Base-by-base conservation (phyloP, 257 asterid genomes). In the Dorcoceras hygrometricum region DNA sequence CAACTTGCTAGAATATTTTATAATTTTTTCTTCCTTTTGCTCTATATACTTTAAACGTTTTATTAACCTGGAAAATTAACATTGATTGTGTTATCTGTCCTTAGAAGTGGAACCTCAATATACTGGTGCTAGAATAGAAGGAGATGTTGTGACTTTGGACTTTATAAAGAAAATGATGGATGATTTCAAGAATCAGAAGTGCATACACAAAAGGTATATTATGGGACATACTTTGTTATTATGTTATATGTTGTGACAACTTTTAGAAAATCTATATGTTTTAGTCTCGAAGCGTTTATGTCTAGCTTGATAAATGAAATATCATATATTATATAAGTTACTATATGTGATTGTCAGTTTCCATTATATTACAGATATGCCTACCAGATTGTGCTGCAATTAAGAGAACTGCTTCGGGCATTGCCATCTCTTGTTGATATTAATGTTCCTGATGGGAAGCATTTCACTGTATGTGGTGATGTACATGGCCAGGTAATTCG, bases 401-500 rank as follows among this genome's bases (percentile, higher is more conserved):
- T 78, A 62, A 94, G 89, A 80, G 89, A 87, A 36, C 69, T 87
- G 85, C 77, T 91, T 66, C 89, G 75, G 67, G 82, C 89, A 54
- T 70, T 91, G 89, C 99, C 99, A 67, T 89, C 99, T 70, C 99
- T 94, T 65, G 95, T 94, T 57, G 98, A 91, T 79, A 87, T 94
- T 57, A 78, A 73, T 70, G 93, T 94, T 62, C 89, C 95, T 51
- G 79, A 75, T 24, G 97, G 98, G 71, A 90, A 94, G 55, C 97
- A 84, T 77, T 84, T 94, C 85, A 94, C 95, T 50, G 99, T 94
- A 23, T 94, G 99, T 56, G 99, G 99, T 73, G 99, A 94, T 77
- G 98, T 94, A 57, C 99, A 94, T 86, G 99, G 99, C 26, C 99
- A 94, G 99, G 99, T 94, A 89, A 77, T 78, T 64, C 28, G 8